Percentiles rank a stretch among this genome's conserved stretches.
These are phyloP conservation scores for Botrytis squamosa DNA, from an alignment of 2,329 filamentous ascomycete species.

Conservation along the genomic window DNA sequence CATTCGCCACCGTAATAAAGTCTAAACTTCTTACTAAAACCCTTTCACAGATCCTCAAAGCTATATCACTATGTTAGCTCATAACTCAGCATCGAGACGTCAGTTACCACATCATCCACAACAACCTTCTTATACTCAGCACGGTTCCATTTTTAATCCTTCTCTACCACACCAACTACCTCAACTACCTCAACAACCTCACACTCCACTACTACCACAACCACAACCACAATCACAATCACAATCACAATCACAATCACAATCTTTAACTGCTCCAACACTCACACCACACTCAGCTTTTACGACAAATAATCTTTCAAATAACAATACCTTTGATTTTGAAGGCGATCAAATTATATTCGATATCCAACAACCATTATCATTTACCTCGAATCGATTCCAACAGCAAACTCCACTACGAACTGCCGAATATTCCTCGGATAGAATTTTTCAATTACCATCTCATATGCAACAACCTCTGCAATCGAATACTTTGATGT, in stretches of 20 bases:
- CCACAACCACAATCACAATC: too few relatives aligned
- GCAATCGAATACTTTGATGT: constrained; percentile 33
- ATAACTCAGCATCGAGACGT: constrained; percentile 8
- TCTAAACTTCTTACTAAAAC: background rate
- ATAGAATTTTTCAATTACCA: constrained; percentile 24
- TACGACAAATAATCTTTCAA: constrained; percentile 26
- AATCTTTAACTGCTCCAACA: constrained; percentile 1
- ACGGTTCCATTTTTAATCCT: background rate
- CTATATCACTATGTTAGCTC: constrained; percentile 12
- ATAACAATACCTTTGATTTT: constrained; percentile 29
- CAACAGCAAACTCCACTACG: background rate
- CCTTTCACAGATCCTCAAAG: constrained; percentile 7
- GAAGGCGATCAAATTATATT: constrained; percentile 32
- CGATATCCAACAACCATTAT: constrained; percentile 28
- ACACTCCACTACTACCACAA: background rate
- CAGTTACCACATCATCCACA: constrained; percentile 12
- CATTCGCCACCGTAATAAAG: constrained; percentile 6
- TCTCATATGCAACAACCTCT: constrained; percentile 37
- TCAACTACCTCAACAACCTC: constrained; percentile 1
- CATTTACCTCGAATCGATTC: background rate
- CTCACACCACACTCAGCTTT: constrained; percentile 5
- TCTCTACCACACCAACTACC: background rate
- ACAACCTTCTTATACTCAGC: background rate
- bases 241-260: background rate
- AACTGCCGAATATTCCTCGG: constrained; percentile 24